Conservation (phyloP, 1,284 basidiomycete species). For the Ganoderma lucidum region DNA sequence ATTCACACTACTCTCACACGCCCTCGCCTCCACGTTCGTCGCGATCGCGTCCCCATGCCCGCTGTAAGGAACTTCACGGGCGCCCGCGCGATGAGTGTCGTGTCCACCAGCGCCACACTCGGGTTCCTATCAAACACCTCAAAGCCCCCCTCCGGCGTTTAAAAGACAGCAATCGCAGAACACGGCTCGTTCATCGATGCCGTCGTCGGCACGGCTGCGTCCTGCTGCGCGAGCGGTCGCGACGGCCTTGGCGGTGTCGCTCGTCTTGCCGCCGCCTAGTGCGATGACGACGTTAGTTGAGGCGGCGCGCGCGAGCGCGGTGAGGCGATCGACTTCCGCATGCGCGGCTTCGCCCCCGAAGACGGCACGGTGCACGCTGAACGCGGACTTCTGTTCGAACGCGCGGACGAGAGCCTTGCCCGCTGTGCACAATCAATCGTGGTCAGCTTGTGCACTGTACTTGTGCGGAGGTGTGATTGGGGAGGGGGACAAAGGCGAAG, state of each 20-base stretch:
- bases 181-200: constrained; percentile 47
- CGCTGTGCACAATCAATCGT: constrained; percentile 26
- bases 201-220: constrained; percentile 44
- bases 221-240: constrained; percentile 40
- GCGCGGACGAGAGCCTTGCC: constrained; percentile 40
- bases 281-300: constrained; percentile 43
- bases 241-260: constrained; percentile 44
- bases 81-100: constrained; percentile 42
- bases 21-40: constrained; percentile 45
- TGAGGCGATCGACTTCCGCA: constrained; percentile 41
- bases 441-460: neutral
- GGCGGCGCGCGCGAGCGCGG: constrained; percentile 31
- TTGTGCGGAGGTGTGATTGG: neutral
- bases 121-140: constrained; percentile 45
- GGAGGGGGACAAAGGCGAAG: neutral
- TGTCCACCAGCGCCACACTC: constrained; percentile 44
- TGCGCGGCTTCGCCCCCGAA: constrained; percentile 45
- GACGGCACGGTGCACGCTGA: constrained; percentile 39
- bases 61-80: constrained; percentile 44
- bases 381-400: constrained; percentile 32
- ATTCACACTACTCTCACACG: constrained; percentile 40
- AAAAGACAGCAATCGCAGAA: constrained; percentile 45
- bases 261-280: constrained; percentile 45
- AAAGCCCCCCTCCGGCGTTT: constrained; percentile 41
- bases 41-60: constrained; percentile 47